Conservation (phyloP, 495 filamentous ascomycete genomes). For the Penicillium angulare region DNA sequence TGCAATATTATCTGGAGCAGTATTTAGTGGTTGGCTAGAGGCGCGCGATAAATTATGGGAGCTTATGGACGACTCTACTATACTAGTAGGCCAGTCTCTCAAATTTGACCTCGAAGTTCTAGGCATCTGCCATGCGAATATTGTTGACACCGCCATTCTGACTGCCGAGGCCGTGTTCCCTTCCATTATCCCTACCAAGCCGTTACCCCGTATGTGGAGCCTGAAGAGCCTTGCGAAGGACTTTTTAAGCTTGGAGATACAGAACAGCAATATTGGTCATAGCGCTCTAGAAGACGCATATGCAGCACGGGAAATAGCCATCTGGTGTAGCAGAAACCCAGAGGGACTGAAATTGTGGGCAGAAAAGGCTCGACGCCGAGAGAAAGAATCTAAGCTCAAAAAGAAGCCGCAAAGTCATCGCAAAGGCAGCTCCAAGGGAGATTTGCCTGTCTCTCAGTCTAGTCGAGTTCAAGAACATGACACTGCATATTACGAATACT, state of each 20-base stretch:
- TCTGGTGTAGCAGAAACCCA: constrained; percentile 29
- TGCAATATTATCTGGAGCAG: constrained; percentile 21
- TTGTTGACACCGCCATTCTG: constrained; percentile 35
- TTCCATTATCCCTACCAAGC: background rate
- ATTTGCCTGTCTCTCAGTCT: background rate
- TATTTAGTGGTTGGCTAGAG: constrained; percentile 33
- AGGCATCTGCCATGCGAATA: constrained; percentile 33
- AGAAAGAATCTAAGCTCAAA: background rate
- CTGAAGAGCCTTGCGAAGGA: constrained; percentile 26
- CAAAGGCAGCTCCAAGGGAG: background rate
- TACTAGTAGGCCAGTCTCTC: constrained; percentile 44
- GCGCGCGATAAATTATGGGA: constrained; percentile 35
- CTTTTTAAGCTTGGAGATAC: constrained; percentile 25
- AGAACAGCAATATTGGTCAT: constrained; percentile 27
- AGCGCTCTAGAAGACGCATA: constrained; percentile 34
- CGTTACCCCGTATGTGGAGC: constrained; percentile 6
- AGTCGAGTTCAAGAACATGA: background rate
- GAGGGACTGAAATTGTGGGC: constrained; percentile 14
- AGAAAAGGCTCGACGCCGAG: background rate
- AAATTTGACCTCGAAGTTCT: constrained; percentile 38
- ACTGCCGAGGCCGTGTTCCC: constrained; percentile 13
- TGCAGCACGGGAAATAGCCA: constrained; percentile 30
- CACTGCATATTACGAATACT: background rate
- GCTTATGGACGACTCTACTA: constrained; percentile 37
- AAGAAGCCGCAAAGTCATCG: background rate